Evolutionary conservation across 1,139 yeast genomes (phyloP).

Genomic region (Yamadazyma epiphylla): DNA sequence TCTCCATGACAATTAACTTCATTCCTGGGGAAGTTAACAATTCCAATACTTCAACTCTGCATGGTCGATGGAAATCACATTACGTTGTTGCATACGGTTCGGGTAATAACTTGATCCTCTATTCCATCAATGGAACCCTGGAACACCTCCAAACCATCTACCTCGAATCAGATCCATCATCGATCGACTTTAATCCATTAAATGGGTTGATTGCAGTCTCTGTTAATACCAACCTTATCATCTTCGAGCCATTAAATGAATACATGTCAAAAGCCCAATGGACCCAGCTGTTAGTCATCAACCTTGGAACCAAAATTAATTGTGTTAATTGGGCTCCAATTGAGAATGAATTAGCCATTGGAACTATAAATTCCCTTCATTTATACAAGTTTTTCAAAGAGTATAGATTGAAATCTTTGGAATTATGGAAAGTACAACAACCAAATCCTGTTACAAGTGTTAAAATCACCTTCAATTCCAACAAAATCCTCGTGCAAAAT

Average conservation of each 20-base stretch:
- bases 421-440: constrained; percentile 55
- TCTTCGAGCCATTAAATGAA: constrained; percentile 45
- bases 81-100: constrained; percentile 75
- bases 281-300: constrained; percentile 30
- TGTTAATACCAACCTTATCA: constrained; percentile 23
- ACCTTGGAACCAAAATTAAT: constrained; percentile 36
- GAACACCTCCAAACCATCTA: constrained; percentile 71
- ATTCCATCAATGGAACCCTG: constrained; percentile 9
- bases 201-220: constrained; percentile 59
- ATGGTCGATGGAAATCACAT: constrained; percentile 65
- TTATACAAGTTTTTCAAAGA: constrained; percentile 52
- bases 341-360: constrained; percentile 58
- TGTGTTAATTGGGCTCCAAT: constrained; percentile 65
- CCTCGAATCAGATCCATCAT: constrained; percentile 59
- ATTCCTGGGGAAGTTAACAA: constrained; percentile 84
- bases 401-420: constrained; percentile 33
- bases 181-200: constrained; percentile 57
- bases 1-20: constrained; percentile 57
- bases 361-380: constrained; percentile 47
- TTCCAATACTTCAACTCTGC: constrained; percentile 52
- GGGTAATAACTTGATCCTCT: constrained; percentile 72
- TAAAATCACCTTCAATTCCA: constrained; percentile 60
- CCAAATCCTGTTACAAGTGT: constrained; percentile 55
- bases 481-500: constrained; percentile 57
- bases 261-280: constrained; percentile 46